A percentile compares a stretch with the other conserved stretches of the same genome.
Conservation (phyloP, 108 stramenopile species). For the Mayamaea pseudoterrestris region DNA sequence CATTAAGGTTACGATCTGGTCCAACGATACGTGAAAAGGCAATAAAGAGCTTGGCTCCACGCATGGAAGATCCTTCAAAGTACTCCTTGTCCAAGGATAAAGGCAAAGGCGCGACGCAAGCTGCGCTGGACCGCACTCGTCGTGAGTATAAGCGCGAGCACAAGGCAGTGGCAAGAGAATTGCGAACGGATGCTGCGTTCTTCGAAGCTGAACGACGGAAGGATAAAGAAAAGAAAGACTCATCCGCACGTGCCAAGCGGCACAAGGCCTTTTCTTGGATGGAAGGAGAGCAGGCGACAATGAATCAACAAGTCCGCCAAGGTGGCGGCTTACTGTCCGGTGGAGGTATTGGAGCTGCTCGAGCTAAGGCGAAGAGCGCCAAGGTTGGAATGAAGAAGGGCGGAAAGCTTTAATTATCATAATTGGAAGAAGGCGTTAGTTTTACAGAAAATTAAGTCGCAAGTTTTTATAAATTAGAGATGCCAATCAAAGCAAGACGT, state of each 20-base stretch:
- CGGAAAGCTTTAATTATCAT: slow-evolving; percentile 75
- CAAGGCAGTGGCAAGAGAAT: slow-evolving; percentile 86
- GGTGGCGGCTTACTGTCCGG: slow-evolving; percentile 77
- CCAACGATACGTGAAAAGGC: slow-evolving; percentile 19
- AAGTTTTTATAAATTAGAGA: too few species aligned
- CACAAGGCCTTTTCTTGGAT: slow-evolving; percentile 86
- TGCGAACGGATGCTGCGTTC: slow-evolving; percentile 76
- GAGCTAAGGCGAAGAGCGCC: slow-evolving; percentile 55
- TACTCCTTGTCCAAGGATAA: slow-evolving; percentile 88
- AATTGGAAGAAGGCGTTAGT: too few species aligned
- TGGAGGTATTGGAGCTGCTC: slow-evolving; percentile 71
- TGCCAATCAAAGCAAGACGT: too few species aligned
- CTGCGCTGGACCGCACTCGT: slow-evolving; percentile 70
- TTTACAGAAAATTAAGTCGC: too few species aligned
- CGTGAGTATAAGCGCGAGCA: slow-evolving; percentile 93
- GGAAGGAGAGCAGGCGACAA: slow-evolving; percentile 82
- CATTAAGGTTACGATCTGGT: slow-evolving; percentile 39
- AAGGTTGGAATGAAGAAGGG: slow-evolving; percentile 87
- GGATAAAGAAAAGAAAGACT: slow-evolving; percentile 46
- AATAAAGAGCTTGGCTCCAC: slow-evolving; percentile 76
- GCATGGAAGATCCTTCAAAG: slow-evolving; percentile 76
- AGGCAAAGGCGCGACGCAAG: slow-evolving; percentile 73
- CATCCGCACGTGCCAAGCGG: slow-evolving; percentile 54
- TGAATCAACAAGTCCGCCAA: slow-evolving; percentile 82
- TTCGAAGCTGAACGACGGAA: slow-evolving; percentile 69